Evolutionary conservation across 306 rosid genomes (phyloP).

Genomic region (Citrullus amarus): DNA sequence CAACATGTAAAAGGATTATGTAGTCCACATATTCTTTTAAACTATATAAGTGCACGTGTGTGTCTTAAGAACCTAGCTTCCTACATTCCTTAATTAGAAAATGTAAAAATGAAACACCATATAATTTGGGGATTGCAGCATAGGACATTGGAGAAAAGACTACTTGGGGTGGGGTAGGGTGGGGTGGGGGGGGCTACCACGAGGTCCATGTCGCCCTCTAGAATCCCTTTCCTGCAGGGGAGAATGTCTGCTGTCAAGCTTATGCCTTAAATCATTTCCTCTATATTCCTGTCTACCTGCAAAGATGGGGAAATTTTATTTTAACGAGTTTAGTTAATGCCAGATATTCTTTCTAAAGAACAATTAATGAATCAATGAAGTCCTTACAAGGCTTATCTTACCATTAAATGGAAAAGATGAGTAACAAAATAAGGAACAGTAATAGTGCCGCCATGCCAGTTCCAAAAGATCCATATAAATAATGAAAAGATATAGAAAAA

Average conservation of each 20-base stretch:
- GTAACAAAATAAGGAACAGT: conserved; percentile 65
- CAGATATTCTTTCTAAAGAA: conserved; percentile 9
- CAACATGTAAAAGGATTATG: neutral
- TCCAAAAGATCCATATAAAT: conserved; percentile 42
- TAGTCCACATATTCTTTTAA: neutral
- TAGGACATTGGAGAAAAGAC: neutral
- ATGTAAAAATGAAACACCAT: neutral
- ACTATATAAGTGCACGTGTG: neutral
- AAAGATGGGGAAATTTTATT: conserved; percentile 21
- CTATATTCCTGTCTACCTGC: conserved; percentile 60
- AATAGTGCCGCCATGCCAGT: conserved; percentile 50
- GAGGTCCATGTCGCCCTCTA: conserved; percentile 40
- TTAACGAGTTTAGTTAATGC: conserved; percentile 8
- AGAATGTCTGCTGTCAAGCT: conserved; percentile 56
- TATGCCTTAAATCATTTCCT: conserved; percentile 71
- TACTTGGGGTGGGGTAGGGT: neutral
- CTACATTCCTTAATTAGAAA: neutral
- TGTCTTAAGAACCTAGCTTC: neutral
- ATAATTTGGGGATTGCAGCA: neutral
- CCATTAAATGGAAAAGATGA: conserved; percentile 63
- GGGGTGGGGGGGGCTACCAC: conserved; percentile 22
- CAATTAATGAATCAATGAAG: neutral
- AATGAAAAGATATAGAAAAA: conserved; percentile 35
- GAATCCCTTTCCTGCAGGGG: conserved; percentile 48
- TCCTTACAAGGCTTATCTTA: conserved; percentile 40